phyloP scores from a whole-genome alignment of 2,329 filamentous ascomycete genomes.

The Tetracladium maxilliforme region DNA sequence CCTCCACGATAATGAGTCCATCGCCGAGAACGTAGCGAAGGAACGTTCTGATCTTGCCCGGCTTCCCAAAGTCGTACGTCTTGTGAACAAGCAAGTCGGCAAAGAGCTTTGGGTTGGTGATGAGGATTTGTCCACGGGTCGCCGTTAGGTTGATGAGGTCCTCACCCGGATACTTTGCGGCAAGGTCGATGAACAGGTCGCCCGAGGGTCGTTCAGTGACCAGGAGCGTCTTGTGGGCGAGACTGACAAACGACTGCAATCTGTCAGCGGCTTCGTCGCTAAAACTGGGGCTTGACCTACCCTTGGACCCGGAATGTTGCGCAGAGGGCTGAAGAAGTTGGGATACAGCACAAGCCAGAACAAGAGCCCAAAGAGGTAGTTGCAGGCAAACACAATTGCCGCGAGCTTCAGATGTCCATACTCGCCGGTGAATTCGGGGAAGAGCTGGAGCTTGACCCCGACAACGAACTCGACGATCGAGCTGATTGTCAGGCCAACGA shows the following conservation, averaged over 20 bases:
- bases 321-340: slow-evolving; percentile 7
- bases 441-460: slow-evolving; percentile 10
- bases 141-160: too few relatives aligned
- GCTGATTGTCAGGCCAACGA: slow-evolving; percentile 11
- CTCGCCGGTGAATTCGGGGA: background rate
- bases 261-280: background rate
- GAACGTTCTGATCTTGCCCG: slow-evolving; percentile 26
- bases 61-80: slow-evolving; percentile 38
- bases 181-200: slow-evolving; percentile 1
- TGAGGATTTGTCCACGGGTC: too few relatives aligned
- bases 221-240: background rate
- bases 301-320: slow-evolving; percentile 8
- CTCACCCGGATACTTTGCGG: background rate
- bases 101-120: slow-evolving; percentile 21
- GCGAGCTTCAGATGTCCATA: background rate
- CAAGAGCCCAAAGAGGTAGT: slow-evolving; percentile 1
- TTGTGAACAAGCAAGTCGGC: slow-evolving; percentile 32
- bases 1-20: slow-evolving; percentile 48
- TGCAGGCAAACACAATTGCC: background rate
- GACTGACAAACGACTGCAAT: background rate
- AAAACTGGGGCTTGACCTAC: slow-evolving; percentile 3
- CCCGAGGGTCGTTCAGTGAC: background rate
- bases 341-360: slow-evolving; percentile 6
- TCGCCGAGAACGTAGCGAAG: slow-evolving; percentile 38
- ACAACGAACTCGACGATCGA: slow-evolving; percentile 12